Evolutionary conservation across 2,329 filamentous ascomycete genomes (phyloP), one percentile per base, ranked within the genome.

Genomic region (Tolypocladium paradoxum): DNA sequence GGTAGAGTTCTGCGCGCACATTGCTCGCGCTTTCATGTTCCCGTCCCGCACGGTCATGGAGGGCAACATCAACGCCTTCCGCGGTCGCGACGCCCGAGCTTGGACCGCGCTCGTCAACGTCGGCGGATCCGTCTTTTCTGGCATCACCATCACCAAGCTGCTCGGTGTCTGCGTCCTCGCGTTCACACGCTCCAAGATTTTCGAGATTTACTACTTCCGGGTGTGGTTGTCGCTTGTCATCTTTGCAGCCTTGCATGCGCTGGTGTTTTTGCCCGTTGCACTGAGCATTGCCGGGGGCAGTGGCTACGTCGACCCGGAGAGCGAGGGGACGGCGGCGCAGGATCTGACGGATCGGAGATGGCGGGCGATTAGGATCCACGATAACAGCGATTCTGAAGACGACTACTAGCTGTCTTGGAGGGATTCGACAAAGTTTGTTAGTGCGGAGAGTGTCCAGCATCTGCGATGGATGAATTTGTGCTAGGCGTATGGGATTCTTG

Each of bases 131-230:
- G 95, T 99, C 14, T 95, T 99, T 64, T 95, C 88, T 34, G 93
- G 93, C 2, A 99, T 99, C 67, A 97, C 92, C 0, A 77, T 99
- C 51, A 99, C 93, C 2, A 99, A 99, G 71, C 78, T 99, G 1
- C 75, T 99, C 2, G 93, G 93, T 4, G 92, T 99, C 0, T 85
- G 80, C 47, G 93, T 99, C 36, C 76, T 99, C 22, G 93, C 93
- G 0, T 99, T 96, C 64, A 99, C 93, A 8, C 77, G 88, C 50
- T 95, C 89, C 69, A 99, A 97, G 81, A 99, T 99, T 65, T 99
- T 99, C 63, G 95, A 99, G 74, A 90, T 99, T 54, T 99, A 99
- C 73, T 99, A 99, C 71, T 99, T 99, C 78, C 82, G 93, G 45
- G 88, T 99, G 45, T 99, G 93, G 93, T 75, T 96, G 20, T 87